These are phyloP conservation scores for Ascochyta clinopodiicola DNA, from an alignment of 2,329 filamentous ascomycete species.

Conservation along the genomic window DNA sequence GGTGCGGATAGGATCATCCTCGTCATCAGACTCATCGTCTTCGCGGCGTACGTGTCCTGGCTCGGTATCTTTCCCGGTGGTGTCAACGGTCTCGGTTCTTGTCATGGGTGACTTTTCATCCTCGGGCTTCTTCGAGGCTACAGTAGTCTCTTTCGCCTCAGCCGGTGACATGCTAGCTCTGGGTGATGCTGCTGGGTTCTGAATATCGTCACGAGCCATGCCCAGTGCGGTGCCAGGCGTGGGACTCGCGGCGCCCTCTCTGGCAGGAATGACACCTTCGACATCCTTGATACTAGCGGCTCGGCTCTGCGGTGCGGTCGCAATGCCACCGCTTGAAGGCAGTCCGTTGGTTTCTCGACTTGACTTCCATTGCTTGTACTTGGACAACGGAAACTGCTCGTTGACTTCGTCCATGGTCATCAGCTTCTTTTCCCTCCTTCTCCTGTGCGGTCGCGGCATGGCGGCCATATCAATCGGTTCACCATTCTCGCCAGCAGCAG, in stretches of 20 bases:
- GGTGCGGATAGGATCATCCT: constrained; percentile 80
- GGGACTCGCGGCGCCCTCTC: constrained; percentile 41
- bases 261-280: constrained; percentile 52
- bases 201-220: constrained; percentile 53
- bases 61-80: constrained; percentile 26
- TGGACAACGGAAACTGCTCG: constrained; percentile 91
- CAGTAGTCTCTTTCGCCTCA: constrained; percentile 30
- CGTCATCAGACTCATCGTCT: constrained; percentile 69
- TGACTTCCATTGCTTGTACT: constrained; percentile 95
- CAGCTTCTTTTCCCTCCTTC: constrained; percentile 93
- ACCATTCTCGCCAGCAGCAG: constrained; percentile 74
- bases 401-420: constrained; percentile 99
- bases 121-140: constrained; percentile 22
- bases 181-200: constrained; percentile 22
- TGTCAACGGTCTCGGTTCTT: constrained; percentile 36
- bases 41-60: constrained; percentile 31
- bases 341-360: constrained; percentile 82
- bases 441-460: constrained; percentile 83
- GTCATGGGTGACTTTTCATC: constrained; percentile 17
- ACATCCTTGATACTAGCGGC: constrained; percentile 75
- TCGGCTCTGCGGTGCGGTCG: constrained; percentile 72
- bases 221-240: constrained; percentile 48
- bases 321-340: constrained; percentile 81
- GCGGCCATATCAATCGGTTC: constrained; percentile 87
- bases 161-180: constrained; percentile 29